A percentile compares a stretch with the other conserved stretches of the same genome.
phyloP scores from a whole-genome alignment of 768 basidiomycete species.

The Podaxis sp. region DNA sequence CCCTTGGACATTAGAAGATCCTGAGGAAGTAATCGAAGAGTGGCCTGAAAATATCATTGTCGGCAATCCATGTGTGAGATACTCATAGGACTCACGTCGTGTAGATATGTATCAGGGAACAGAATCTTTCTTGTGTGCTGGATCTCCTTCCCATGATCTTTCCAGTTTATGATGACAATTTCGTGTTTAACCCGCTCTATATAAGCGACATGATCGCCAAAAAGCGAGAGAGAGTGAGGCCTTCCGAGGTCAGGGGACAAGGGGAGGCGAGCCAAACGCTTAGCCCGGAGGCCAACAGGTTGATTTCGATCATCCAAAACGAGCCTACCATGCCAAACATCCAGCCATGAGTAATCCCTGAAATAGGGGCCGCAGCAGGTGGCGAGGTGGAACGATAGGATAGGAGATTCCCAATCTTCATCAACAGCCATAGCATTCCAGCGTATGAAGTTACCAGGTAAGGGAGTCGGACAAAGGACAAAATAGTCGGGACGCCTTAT shows the following conservation, averaged over 20 bases:
- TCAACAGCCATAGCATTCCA: background rate
- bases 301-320: background rate
- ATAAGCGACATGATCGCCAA: background rate
- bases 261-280: background rate
- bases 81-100: background rate
- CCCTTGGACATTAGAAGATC: background rate
- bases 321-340: background rate
- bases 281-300: background rate
- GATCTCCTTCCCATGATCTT: background rate
- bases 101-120: background rate
- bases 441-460: background rate
- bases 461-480: background rate
- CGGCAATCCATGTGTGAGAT: background rate
- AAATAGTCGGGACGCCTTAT: too few relatives aligned
- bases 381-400: background rate
- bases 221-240: background rate
- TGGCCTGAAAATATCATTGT: background rate
- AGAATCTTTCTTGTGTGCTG: background rate
- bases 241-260: background rate
- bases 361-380: background rate
- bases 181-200: background rate
- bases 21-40: background rate
- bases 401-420: background rate
- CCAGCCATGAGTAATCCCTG: background rate
- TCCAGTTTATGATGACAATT: background rate